phyloP scores from a whole-genome alignment of 129 eudicot species.

The Rutidosis leptorrhynchoides region DNA sequence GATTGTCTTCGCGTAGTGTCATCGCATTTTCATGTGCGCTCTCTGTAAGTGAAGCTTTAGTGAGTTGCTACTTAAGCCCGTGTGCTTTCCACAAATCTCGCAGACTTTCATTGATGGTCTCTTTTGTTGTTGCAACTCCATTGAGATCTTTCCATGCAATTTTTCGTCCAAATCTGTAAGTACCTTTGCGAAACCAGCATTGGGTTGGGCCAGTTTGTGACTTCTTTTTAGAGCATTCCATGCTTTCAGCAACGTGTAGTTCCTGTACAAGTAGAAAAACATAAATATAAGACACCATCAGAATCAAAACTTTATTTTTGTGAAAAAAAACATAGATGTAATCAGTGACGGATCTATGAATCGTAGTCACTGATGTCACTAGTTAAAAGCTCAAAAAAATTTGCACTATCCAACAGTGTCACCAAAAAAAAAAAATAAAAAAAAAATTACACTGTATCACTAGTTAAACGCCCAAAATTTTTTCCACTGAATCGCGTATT shows the following conservation, averaged over 20 bases:
- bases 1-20: constrained; percentile 60
- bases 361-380: no score
- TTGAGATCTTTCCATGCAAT: constrained; percentile 84
- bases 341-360: no score
- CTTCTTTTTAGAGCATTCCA: constrained; percentile 73
- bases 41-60: constrained; percentile 89
- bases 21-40: constrained; percentile 75
- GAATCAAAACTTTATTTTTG: neutral
- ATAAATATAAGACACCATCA: neutral
- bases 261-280: constrained; percentile 45
- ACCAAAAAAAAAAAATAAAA: no score
- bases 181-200: constrained; percentile 83
- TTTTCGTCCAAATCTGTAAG: constrained; percentile 64
- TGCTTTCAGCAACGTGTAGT: constrained; percentile 64
- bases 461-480: no score
- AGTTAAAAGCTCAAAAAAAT: no score
- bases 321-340: neutral
- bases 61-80: constrained; percentile 91
- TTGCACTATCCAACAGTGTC: no score
- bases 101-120: constrained; percentile 83
- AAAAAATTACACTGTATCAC: no score
- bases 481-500: no score
- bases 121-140: constrained; percentile 95
- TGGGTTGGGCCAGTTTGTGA: constrained; percentile 95
- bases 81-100: constrained; percentile 85